Evolutionary conservation across 2,329 filamentous ascomycete species (phyloP).

Genomic region (Elsinoe fawcettii): DNA sequence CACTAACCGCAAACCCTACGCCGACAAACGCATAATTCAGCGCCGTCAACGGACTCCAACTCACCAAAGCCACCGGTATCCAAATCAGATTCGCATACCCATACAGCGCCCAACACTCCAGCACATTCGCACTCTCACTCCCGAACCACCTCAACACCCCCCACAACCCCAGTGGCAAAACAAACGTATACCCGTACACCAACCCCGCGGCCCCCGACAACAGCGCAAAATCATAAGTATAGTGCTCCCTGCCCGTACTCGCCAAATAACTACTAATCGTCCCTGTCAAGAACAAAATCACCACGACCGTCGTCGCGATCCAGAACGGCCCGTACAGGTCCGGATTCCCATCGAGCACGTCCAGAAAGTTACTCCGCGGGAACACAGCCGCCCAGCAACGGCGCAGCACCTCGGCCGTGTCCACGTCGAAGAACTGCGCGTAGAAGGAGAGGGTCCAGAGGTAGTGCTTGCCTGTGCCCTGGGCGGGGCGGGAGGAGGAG

Average conservation of each 20-base stretch:
- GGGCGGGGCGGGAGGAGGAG: conserved; percentile 24
- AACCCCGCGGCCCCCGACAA: conserved; percentile 84
- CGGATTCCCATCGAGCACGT: conserved; percentile 92
- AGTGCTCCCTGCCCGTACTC: conserved; percentile 57
- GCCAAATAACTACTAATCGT: conserved; percentile 89
- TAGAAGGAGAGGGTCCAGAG: conserved; percentile 93
- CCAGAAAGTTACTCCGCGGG: conserved; percentile 88
- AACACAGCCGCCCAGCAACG: conserved; percentile 85
- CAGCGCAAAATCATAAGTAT: conserved; percentile 85
- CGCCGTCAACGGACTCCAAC: conserved; percentile 72
- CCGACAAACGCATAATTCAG: conserved; percentile 93
- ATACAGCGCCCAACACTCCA: conserved; percentile 93
- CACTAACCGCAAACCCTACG: conserved; percentile 74
- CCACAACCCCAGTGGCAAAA: conserved; percentile 81
- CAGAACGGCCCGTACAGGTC: conserved; percentile 96
- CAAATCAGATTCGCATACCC: conserved; percentile 96
- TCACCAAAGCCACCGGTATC: conserved; percentile 88
- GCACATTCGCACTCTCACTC: conserved; percentile 81
- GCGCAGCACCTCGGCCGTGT: conserved; percentile 79
- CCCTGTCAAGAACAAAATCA: conserved; percentile 90
- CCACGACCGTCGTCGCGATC: conserved; percentile 95
- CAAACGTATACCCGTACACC: conserved; percentile 83
- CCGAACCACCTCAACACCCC: conserved; percentile 89
- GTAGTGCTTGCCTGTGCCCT: conserved; percentile 58
- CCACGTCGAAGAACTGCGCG: conserved; percentile 96